Base-by-base conservation (phyloP, 2,329 filamentous ascomycete genomes). In the Trichoderma sp. region DNA sequence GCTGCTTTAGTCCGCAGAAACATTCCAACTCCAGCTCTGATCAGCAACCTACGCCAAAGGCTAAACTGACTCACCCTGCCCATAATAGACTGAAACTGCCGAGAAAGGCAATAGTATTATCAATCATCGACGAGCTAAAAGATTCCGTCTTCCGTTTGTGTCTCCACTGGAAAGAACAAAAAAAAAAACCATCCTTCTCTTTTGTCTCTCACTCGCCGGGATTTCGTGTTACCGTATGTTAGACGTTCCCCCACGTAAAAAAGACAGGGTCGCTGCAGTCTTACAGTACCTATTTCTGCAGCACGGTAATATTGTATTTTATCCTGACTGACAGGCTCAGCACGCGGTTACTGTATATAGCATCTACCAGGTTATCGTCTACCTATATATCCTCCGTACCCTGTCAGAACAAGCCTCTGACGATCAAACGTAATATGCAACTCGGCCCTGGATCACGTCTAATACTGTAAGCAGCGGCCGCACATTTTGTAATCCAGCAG, bases 41-140 rank as follows among this genome's bases (percentile, higher is more conserved):
- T 47, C 27, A 66, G 37, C 19, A 27, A 27, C 33, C 7, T 27
- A 40, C 21, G 43, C 33, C 11, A 37, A 49, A 47, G 47, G 33
- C 55, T 58, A 35, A 58, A 58, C 8, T 58, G 24, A 58, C 55
- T 27, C 52, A 27, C 27, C 52, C 4, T 29, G n/a, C 4, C 49
- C 52, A 24, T 56, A 8, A 33, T 56, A 19, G 52, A 47, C 43
- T 43, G 31, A 21, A 65, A 14, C 6, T 66, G 19, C 62, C 53
- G 5, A 58, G n/a, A 66, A 66, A 5, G 53, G 62, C 52, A 66
- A 31, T 43, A 66, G 33, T 57, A 66, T 57, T 57, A 66, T 57
- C 53, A 66, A 66, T 31, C 62, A 66, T 47, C 52, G 6, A 11
- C 4, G 11, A 27, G 14, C 21, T 49, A n/a, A 24, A 21, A 49